These are phyloP conservation scores for Aethionema arabicum DNA, from an alignment of 345 rosid genomes.

Conservation along the genomic window DNA sequence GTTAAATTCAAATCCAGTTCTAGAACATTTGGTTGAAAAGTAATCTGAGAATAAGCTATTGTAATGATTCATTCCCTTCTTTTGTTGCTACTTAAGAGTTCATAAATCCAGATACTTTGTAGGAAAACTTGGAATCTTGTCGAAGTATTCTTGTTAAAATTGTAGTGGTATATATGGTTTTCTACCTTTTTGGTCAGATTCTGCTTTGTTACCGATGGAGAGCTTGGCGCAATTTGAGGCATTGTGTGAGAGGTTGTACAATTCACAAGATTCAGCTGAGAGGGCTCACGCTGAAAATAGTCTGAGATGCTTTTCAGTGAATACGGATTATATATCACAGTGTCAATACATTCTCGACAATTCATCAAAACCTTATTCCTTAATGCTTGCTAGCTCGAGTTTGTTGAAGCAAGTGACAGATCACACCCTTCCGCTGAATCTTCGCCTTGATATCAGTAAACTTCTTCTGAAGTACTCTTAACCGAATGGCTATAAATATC, in stretches of 20 bases:
- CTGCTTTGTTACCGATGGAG: slow-evolving; percentile 66
- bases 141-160: slow-evolving; percentile 21
- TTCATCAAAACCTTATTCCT: slow-evolving; percentile 88
- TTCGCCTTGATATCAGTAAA: slow-evolving; percentile 93
- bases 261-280: slow-evolving; percentile 90
- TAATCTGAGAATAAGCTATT: slow-evolving; percentile 5
- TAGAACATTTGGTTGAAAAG: slow-evolving; percentile 21
- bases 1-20: slow-evolving; percentile 7
- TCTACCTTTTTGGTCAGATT: slow-evolving; percentile 34
- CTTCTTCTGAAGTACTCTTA: slow-evolving; percentile 15
- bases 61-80: slow-evolving; percentile 28
- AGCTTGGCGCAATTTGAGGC: slow-evolving; percentile 97
- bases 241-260: slow-evolving; percentile 89
- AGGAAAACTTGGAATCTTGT: slow-evolving; percentile 13
- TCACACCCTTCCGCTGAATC: slow-evolving; percentile 76
- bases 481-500: not conserved
- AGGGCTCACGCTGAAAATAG: slow-evolving; percentile 92
- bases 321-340: slow-evolving; percentile 86
- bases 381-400: slow-evolving; percentile 99
- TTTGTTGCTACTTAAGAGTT: slow-evolving; percentile 19
- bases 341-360: slow-evolving; percentile 98
- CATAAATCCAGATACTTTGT: slow-evolving; percentile 20
- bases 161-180: slow-evolving; percentile 37
- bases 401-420: slow-evolving; percentile 94
- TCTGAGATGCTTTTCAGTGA: slow-evolving; percentile 83